phyloP scores from a whole-genome alignment of 331 rosid species.

The Cydonia oblonga region DNA sequence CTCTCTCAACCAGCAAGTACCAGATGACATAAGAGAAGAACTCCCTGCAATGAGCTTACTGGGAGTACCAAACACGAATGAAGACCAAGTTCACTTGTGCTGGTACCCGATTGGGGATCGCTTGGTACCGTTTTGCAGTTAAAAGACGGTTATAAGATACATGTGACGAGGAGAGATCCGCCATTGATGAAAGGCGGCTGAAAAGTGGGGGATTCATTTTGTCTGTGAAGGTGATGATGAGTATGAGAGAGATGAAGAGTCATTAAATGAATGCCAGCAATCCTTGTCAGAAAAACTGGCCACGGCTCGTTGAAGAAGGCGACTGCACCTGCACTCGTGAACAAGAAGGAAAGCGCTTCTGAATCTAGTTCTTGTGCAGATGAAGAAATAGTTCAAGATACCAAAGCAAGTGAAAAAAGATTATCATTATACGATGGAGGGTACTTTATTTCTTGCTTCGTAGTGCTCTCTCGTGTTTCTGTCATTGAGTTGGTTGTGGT shows the following conservation, averaged over 20 bases:
- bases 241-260: slow-evolving; percentile 44
- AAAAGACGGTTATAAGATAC: slow-evolving; percentile 29
- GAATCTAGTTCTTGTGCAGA: not conserved
- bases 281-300: slow-evolving; percentile 48
- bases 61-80: slow-evolving; percentile 41
- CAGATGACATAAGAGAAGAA: slow-evolving; percentile 13
- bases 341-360: not conserved
- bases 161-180: slow-evolving; percentile 23
- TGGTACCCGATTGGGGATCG: slow-evolving; percentile 22
- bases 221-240: slow-evolving; percentile 59
- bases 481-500: not conserved
- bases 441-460: not conserved
- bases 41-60: slow-evolving; percentile 5
- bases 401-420: not conserved
- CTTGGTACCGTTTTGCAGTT: slow-evolving; percentile 13
- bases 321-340: not conserved
- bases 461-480: not conserved
- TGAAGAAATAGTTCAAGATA: too few relatives aligned
- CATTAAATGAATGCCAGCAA: slow-evolving; percentile 20
- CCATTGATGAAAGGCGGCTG: slow-evolving; percentile 30
- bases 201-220: slow-evolving; percentile 40
- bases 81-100: slow-evolving; percentile 39
- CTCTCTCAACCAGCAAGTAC: slow-evolving; percentile 30
- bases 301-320: not conserved
- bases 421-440: not conserved